phyloP scores from a whole-genome alignment of 2,329 filamentous ascomycete genomes.

The Sporothrix inflata region DNA sequence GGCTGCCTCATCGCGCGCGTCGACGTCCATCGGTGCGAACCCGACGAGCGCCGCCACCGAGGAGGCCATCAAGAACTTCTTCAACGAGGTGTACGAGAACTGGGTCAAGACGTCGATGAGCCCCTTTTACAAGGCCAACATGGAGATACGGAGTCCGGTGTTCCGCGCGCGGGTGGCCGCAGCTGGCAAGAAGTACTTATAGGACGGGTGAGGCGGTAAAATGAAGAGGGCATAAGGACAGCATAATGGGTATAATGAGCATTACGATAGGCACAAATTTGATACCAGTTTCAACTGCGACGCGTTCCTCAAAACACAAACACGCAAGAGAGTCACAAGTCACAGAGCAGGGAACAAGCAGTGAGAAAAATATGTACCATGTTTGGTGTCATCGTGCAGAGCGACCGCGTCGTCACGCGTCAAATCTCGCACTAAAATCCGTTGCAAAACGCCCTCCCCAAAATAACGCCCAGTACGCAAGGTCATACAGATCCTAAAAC shows the following conservation, averaged over 20 bases:
- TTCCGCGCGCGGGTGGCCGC: constrained; percentile 82
- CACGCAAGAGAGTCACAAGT: too few species aligned
- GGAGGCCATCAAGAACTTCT: constrained; percentile 93
- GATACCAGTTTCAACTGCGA: not conserved
- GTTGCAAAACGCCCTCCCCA: constrained; percentile 26
- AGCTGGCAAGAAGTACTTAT: constrained; percentile 91
- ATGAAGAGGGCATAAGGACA: not conserved
- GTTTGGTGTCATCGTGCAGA: constrained; percentile 27
- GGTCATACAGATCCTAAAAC: constrained; percentile 24
- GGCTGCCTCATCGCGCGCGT: constrained; percentile 54
- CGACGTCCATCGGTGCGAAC: constrained; percentile 77
- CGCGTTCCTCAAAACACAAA: too few species aligned
- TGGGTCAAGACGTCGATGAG: constrained; percentile 98
- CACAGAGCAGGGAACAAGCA: not conserved
- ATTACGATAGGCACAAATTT: constrained; percentile 13
- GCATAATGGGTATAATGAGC: not conserved
- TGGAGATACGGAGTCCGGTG: constrained; percentile 82
- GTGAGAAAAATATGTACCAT: constrained; percentile 19
- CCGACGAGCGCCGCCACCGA: constrained; percentile 89
- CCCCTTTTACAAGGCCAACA: constrained; percentile 87
- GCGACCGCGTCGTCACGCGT: constrained; percentile 29
- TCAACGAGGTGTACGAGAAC: constrained; percentile 91
- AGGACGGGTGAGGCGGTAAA: constrained; percentile 5
- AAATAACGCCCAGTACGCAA: constrained; percentile 30
- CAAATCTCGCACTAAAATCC: constrained; percentile 24